A percentile compares a stretch with the other conserved stretches of the same genome.
These are phyloP conservation scores for Salix brachista DNA, from an alignment of 345 rosid genomes.

Conservation along the genomic window DNA sequence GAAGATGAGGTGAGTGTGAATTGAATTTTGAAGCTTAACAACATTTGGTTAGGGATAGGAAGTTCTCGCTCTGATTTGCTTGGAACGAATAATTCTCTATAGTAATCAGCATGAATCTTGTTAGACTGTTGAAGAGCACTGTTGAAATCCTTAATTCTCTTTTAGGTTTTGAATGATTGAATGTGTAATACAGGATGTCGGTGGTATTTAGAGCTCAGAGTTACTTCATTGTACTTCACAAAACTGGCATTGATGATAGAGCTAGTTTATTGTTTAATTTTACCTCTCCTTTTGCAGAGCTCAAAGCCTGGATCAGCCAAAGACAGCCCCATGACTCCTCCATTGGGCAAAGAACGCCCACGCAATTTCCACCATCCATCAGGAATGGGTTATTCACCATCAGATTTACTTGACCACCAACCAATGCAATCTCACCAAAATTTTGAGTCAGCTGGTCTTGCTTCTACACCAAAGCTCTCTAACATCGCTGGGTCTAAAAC, in stretches of 20 bases:
- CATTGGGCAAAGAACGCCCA: slow-evolving; percentile 61
- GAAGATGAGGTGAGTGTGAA: slow-evolving; percentile 67
- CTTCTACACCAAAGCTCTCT: slow-evolving; percentile 66
- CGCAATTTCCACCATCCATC: slow-evolving; percentile 36
- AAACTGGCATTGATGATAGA: background rate
- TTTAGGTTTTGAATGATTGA: background rate
- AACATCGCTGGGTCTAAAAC: slow-evolving; percentile 66
- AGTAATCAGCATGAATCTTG: background rate
- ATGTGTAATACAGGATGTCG: background rate
- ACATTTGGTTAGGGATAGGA: background rate
- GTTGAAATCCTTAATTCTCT: background rate
- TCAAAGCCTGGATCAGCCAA: slow-evolving; percentile 54
- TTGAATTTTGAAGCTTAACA: background rate
- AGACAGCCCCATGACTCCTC: slow-evolving; percentile 75
- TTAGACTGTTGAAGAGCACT: background rate
- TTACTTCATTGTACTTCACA: background rate
- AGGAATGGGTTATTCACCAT: slow-evolving; percentile 55
- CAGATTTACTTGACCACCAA: slow-evolving; percentile 61
- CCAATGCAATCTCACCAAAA: slow-evolving; percentile 39
- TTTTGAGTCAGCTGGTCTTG: slow-evolving; percentile 51
- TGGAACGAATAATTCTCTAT: background rate
- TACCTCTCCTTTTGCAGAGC: slow-evolving; percentile 33
- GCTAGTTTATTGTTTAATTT: background rate
- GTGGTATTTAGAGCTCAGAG: background rate
- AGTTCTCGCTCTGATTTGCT: background rate